Base-by-base conservation (phyloP, 306 rosid genomes). In the Dalbergia cultrata region DNA sequence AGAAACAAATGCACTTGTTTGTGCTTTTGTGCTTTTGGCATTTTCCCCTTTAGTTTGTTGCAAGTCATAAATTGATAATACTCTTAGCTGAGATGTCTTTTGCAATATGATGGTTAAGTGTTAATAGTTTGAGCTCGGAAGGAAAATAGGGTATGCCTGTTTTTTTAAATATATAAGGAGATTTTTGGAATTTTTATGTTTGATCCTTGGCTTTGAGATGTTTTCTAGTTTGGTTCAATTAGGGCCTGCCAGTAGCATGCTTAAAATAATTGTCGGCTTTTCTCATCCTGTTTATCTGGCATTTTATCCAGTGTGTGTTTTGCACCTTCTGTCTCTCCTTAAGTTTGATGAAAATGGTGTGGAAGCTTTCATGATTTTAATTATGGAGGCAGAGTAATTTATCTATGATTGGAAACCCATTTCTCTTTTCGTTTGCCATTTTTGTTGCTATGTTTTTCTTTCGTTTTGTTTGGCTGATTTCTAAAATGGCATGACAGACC, bases 401-500 rank as follows among this genome's bases (percentile, higher is more conserved):
- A 53, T 34, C 39, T 72, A 63, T 26, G 56, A 64, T 79, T 26
- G 17, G 43, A 33, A 19, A 16, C 57, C 57, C 49, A 2, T 34
- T 31, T 31, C 10, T 33, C 8, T 75, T 66, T 7, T 64, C n/a
- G 59, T 65, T 21, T 67, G 49, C 26, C 26, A 10, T 63, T 67
- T 39, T 21, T 70, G 76, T 78, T 37, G 21, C n/a, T 37, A 37
- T 26, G 31, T 47, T 47, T 47, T 47, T 47, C 0, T 5, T 5
- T 16, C 37, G 45, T 64, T 26, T 3, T 37, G 65, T 65, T 56
- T 74, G 74, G 5, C 10, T 76, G 18, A 18, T 76, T 34, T 54
- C 11, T 66, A 7, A 18, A 59, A 35, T 80, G 80, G 37, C 69
- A 54, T 81, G 57, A 80, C 69, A 60, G 10, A 18, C 60, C 60